Conservation (phyloP, 352 stramenopile species). For the Pilasporangium apinafurcum region DNA sequence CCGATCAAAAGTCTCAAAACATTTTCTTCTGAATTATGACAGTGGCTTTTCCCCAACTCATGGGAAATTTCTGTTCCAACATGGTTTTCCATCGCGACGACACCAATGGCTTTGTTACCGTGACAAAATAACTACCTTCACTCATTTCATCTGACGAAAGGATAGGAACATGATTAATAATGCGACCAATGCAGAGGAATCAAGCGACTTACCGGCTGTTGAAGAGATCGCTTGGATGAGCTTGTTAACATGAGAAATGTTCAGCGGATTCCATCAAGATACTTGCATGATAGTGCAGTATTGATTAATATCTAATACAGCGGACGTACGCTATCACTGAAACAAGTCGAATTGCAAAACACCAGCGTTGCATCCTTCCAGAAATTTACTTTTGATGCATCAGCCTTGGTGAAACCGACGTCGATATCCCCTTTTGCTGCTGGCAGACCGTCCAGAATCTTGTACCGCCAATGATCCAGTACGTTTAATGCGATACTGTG, state of each 20-base stretch:
- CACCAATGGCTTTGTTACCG: slow-evolving; percentile 46
- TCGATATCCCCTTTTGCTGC: slow-evolving; percentile 44
- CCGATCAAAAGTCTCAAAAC: slow-evolving; percentile 31
- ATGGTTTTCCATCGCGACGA: slow-evolving; percentile 56
- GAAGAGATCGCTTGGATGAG: slow-evolving; percentile 20
- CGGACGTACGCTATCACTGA: slow-evolving; percentile 48
- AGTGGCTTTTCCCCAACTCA: slow-evolving; percentile 59
- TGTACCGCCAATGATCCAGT: slow-evolving; percentile 60
- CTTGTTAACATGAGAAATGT: slow-evolving; percentile 2
- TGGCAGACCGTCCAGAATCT: slow-evolving; percentile 46
- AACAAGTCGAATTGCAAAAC: slow-evolving; percentile 68
- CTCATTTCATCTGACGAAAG: slow-evolving; percentile 22
- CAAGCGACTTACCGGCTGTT: slow-evolving; percentile 1
- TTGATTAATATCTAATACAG: not conserved
- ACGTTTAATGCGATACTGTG: slow-evolving; percentile 52
- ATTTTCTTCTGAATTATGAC: slow-evolving; percentile 63
- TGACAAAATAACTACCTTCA: slow-evolving; percentile 52
- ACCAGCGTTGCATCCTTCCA: slow-evolving; percentile 55
- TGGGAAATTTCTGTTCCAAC: slow-evolving; percentile 52
- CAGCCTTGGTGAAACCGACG: slow-evolving; percentile 43
- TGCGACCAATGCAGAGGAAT: not conserved
- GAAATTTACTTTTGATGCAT: slow-evolving; percentile 37
- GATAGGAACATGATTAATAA: not conserved
- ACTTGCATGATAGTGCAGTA: too few species aligned
- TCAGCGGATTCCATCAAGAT: not conserved